These are phyloP conservation scores for Malus asiatica DNA, from an alignment of 306 rosid species.

Conservation along the genomic window DNA sequence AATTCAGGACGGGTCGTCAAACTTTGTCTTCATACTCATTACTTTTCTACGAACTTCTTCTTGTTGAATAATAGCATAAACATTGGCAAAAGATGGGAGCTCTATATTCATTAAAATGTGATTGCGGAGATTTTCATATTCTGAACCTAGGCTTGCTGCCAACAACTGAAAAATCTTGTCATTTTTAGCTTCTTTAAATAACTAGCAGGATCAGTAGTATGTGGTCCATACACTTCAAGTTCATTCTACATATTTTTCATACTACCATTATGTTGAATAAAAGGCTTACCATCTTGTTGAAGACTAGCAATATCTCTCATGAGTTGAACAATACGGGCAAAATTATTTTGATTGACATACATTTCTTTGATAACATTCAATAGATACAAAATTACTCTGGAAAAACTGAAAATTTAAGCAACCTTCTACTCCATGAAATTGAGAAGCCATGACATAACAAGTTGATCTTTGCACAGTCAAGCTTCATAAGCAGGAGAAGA, in stretches of 20 bases:
- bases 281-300: not conserved
- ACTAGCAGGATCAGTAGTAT: not conserved
- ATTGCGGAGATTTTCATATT: not conserved
- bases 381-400: too few relatives aligned
- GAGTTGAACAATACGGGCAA: not conserved
- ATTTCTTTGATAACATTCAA: too few relatives aligned
- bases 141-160: not conserved
- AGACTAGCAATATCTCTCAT: not conserved
- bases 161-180: not conserved
- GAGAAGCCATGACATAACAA: too few relatives aligned
- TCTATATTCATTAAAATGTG: not conserved
- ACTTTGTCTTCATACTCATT: too few relatives aligned
- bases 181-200: not conserved
- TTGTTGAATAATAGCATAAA: too few relatives aligned
- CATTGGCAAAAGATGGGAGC: not conserved
- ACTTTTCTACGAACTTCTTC: too few relatives aligned
- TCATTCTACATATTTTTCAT: not conserved
- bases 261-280: not conserved
- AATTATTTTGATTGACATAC: not conserved
- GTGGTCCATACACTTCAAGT: not conserved
- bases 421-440: too few relatives aligned
- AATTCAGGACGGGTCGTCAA: too few relatives aligned
- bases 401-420: too few relatives aligned
- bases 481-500: too few relatives aligned
- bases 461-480: too few relatives aligned